Evolutionary conservation across 2,329 filamentous ascomycete species (phyloP), one percentile per base, ranked within the genome.

Genomic region (Scopulariopsis brevicaulis): DNA sequence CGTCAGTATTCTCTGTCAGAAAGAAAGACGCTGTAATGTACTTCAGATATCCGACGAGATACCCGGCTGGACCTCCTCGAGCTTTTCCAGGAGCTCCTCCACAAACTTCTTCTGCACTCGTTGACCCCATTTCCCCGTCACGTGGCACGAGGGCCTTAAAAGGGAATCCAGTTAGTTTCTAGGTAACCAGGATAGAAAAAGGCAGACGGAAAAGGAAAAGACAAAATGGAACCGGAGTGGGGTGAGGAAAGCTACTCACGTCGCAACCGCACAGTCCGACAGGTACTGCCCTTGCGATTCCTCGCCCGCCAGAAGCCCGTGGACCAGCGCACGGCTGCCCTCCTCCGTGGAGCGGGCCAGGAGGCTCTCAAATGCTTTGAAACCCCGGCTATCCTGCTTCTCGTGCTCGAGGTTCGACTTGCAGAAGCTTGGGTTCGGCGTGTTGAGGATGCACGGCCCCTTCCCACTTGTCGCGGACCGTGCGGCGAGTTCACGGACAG

Each of bases 291-390:
- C 70, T 37, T 70, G 63, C 0, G 60, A 69, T 46, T 72, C 71
- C 1, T 56, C 32, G 0, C 69, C 69, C 1, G 65, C 67, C 2
- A 69, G 46, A 2, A 70, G 55, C 0, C 64, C 70, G 46, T 66
- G 54, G 0, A 72, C 66, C 1, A 73, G 62, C 1, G 64, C 63
- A 0, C 70, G 65, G 34, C 68, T 69, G 0, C 78, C 79, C 54
- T 73, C 71, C 62, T 81, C 79, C 0, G 74, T 69, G 0, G 69
- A 70, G 1, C 77, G 69, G 1, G 73, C 77, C 12, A 77, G 32
- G 12, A 74, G 24, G 22, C 46, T 55, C 3, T 61, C 59, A 20
- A 63, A 61, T 1, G 59, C 22, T 3, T 59, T 58, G 48, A 62
- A 63, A 2, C 57, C 62, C 8, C 50, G 32, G 32, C 57, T 58